Percentiles rank a stretch among this genome's conserved stretches.
These are phyloP conservation scores for Funneliformis caledonium DNA, from an alignment of 371 early-diverging fungal genomes.

Conservation along the genomic window DNA sequence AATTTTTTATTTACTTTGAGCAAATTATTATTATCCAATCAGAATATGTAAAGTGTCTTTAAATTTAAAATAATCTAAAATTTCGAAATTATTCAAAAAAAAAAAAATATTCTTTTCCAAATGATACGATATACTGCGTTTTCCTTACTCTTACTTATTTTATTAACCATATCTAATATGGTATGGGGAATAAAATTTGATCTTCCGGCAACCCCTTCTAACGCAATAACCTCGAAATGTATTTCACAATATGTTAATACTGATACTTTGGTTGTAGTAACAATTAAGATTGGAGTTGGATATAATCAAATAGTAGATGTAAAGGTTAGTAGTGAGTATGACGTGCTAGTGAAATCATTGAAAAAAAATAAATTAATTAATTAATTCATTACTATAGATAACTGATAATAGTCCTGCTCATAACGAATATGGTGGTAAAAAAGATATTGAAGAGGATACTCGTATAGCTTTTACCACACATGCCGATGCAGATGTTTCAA, in stretches of 20 bases:
- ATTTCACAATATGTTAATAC: constrained; percentile 75
- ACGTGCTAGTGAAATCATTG: neutral
- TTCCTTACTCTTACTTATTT: neutral
- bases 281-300: constrained; percentile 67
- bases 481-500: constrained; percentile 77
- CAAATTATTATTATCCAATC: constrained; percentile 8
- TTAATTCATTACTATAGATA: constrained; percentile 50
- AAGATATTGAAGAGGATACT: constrained; percentile 57
- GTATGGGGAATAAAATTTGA: constrained; percentile 77
- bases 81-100: neutral
- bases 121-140: neutral
- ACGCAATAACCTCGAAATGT: constrained; percentile 56
- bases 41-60: neutral
- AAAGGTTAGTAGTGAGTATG: constrained; percentile 53
- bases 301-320: constrained; percentile 73
- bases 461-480: constrained; percentile 76
- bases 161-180: neutral
- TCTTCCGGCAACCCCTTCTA: constrained; percentile 57
- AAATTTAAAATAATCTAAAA: neutral
- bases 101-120: neutral
- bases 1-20: neutral
- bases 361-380: neutral
- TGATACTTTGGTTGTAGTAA: constrained; percentile 75
- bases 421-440: constrained; percentile 68
- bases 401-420: constrained; percentile 63